phyloP scores from a whole-genome alignment of 352 stramenopile species.

The Thalassiosira livingstoniorum region DNA sequence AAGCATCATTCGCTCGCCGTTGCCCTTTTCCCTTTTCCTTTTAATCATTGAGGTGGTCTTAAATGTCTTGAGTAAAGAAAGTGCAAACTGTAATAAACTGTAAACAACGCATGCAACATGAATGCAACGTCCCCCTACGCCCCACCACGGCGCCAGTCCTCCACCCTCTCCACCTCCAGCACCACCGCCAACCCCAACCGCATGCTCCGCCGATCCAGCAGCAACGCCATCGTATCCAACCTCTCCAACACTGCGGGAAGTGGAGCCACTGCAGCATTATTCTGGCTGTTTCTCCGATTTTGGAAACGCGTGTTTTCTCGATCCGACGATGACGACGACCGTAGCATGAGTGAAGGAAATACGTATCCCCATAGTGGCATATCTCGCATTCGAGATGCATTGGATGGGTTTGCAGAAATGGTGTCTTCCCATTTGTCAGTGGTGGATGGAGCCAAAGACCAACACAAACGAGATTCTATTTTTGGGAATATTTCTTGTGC shows the following conservation, averaged over 20 bases:
- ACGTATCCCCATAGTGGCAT: background rate
- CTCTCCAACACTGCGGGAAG: constrained; percentile 20
- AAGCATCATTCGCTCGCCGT: no score
- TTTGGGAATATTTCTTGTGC: background rate
- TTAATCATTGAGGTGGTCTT: no score
- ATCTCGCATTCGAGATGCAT: background rate
- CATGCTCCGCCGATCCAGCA: constrained; percentile 9
- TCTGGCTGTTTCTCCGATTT: constrained; percentile 45
- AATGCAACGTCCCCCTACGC: constrained; percentile 57
- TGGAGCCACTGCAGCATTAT: constrained; percentile 16
- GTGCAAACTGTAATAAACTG: no score
- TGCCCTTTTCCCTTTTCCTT: no score
- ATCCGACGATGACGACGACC: background rate
- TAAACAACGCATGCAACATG: no score
- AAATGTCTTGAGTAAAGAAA: no score
- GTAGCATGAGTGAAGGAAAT: background rate
- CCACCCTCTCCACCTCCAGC: constrained; percentile 14
- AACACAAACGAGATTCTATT: background rate
- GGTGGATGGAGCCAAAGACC: background rate
- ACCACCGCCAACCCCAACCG: background rate
- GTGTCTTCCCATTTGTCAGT: constrained; percentile 33
- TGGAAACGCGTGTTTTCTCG: constrained; percentile 22
- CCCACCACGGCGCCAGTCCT: constrained; percentile 50
- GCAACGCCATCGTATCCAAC: background rate
- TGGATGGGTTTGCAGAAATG: constrained; percentile 19